Conservation (phyloP, 2,329 filamentous ascomycete genomes). For the Cladosporium colombiae region DNA sequence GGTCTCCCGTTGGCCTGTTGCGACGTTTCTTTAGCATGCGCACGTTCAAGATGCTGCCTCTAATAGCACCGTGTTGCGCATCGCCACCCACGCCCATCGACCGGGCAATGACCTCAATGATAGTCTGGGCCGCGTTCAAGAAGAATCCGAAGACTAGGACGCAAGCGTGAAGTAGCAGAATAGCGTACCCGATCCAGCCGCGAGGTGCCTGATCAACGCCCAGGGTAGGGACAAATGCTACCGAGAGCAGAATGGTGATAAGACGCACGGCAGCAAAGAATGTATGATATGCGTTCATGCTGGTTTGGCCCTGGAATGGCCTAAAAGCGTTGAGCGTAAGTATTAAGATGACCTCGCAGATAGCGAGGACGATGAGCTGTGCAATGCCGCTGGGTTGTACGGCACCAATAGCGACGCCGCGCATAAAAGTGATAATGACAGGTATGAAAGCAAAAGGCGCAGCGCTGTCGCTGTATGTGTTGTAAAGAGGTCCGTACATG, state of each 20-base stretch:
- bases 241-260: conserved; percentile 56
- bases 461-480: conserved; percentile 93
- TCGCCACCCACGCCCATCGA: conserved; percentile 75
- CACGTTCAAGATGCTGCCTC: conserved; percentile 80
- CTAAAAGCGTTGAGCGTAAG: conserved; percentile 86
- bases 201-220: conserved; percentile 76
- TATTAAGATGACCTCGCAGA: conserved; percentile 89
- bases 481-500: conserved; percentile 90
- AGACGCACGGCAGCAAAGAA: conserved; percentile 79
- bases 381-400: conserved; percentile 91
- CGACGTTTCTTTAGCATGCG: conserved; percentile 38
- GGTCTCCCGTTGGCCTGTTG: conserved; percentile 45
- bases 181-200: conserved; percentile 93
- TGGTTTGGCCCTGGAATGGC: conserved; percentile 86
- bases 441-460: conserved; percentile 88
- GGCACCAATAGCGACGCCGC: conserved; percentile 87
- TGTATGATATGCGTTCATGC: conserved; percentile 95
- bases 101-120: conserved; percentile 83
- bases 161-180: conserved; percentile 79
- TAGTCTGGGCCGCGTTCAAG: conserved; percentile 84
- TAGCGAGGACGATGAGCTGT: conserved; percentile 86
- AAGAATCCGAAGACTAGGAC: conserved; percentile 91
- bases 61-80: conserved; percentile 45
- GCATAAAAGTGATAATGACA: conserved; percentile 78
- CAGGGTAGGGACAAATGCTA: conserved; percentile 79